These are phyloP conservation scores for Cordyceps farinosa DNA, from an alignment of 2,329 filamentous ascomycete genomes.

Conservation along the genomic window DNA sequence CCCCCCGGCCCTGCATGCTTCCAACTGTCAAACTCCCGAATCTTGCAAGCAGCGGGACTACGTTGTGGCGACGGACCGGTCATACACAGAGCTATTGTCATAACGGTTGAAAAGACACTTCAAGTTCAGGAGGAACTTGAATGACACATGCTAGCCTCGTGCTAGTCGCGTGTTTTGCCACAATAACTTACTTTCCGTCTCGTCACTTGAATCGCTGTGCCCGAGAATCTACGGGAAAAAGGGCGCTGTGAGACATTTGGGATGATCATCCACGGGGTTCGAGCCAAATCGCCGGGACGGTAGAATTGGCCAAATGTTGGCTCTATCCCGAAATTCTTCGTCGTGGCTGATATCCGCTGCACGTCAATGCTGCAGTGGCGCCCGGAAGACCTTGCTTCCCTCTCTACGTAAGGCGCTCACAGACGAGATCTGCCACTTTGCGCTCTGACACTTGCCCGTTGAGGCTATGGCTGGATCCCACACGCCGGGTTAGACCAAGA, in stretches of 20 bases:
- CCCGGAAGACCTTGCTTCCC: not conserved
- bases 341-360: not conserved
- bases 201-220: not conserved
- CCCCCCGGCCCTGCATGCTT: too few species aligned
- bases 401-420: not conserved
- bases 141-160: not conserved
- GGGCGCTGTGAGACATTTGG: not conserved
- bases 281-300: not conserved
- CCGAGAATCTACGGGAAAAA: conserved; percentile 1
- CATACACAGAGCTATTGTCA: not conserved
- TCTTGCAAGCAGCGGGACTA: too few species aligned
- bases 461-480: not conserved
- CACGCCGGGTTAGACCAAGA: not conserved
- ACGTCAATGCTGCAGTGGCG: not conserved
- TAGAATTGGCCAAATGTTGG: not conserved
- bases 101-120: not conserved
- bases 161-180: not conserved
- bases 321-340: not conserved
- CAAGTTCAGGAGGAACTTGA: not conserved
- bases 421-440: conserved; percentile 1
- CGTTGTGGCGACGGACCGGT: not conserved
- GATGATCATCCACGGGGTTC: not conserved
- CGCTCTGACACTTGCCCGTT: not conserved
- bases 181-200: not conserved
- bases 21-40: too few species aligned